A percentile compares a stretch with the other conserved stretches of the same genome.
phyloP scores from a whole-genome alignment of 306 rosid species.

The Dicorynia guianensis region DNA sequence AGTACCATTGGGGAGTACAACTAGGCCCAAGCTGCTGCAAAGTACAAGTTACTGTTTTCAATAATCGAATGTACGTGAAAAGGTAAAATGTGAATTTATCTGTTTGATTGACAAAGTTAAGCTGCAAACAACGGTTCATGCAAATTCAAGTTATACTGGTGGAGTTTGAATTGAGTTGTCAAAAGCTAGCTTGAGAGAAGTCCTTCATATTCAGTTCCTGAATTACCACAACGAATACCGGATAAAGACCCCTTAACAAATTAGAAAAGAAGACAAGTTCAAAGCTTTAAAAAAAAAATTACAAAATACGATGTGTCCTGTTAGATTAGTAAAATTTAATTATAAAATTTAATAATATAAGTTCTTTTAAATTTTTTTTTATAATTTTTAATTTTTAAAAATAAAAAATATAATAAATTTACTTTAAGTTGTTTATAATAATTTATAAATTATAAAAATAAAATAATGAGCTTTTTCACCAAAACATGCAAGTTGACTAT shows the following conservation, averaged over 20 bases:
- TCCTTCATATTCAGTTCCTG: slow-evolving; percentile 8
- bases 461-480: too few species aligned
- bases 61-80: neutral
- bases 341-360: too few species aligned
- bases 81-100: slow-evolving; percentile 9
- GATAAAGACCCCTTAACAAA: slow-evolving; percentile 19
- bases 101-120: neutral
- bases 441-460: too few species aligned
- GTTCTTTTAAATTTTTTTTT: too few species aligned
- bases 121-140: slow-evolving; percentile 27
- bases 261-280: neutral
- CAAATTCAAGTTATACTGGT: slow-evolving; percentile 45
- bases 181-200: neutral
- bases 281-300: neutral
- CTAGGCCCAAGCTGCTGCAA: neutral
- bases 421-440: too few species aligned
- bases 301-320: neutral
- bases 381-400: too few species aligned
- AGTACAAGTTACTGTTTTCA: neutral
- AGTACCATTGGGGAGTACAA: slow-evolving; percentile 49
- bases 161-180: neutral
- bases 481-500: too few species aligned
- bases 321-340: too few species aligned
- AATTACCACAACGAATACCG: slow-evolving; percentile 1
- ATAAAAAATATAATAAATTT: too few species aligned